Conservation (phyloP, 23 red algal species). For the Gracilaria caudata region DNA sequence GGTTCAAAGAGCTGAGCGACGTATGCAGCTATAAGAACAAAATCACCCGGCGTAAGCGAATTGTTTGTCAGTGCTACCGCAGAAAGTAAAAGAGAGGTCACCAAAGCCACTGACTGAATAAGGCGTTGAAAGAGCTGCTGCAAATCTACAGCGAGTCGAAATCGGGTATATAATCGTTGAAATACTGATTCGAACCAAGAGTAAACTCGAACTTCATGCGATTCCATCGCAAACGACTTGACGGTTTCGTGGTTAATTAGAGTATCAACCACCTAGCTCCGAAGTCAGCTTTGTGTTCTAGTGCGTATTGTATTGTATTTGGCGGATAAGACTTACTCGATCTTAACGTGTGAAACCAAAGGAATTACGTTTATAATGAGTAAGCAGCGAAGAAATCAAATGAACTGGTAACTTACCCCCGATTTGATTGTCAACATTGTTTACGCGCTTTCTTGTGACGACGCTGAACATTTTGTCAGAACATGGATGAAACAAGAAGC, state of each 20-base stretch:
- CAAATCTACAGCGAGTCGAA: slow-evolving; percentile 40
- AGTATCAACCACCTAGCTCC: slow-evolving; percentile 57
- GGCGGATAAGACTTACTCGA: background rate
- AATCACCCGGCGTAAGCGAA: slow-evolving; percentile 70
- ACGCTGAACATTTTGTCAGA: background rate
- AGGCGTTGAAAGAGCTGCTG: slow-evolving; percentile 81
- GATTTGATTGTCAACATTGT: slow-evolving; percentile 22
- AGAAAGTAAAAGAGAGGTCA: slow-evolving; percentile 62
- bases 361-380: background rate
- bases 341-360: background rate
- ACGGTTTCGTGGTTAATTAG: slow-evolving; percentile 94
- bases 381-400: background rate
- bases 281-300: background rate
- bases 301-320: background rate
- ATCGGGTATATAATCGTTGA: slow-evolving; percentile 34
- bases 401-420: slow-evolving; percentile 9
- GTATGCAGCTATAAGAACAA: slow-evolving; percentile 83
- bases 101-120: slow-evolving; percentile 63
- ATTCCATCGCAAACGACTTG: slow-evolving; percentile 82
- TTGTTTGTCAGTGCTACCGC: slow-evolving; percentile 40
- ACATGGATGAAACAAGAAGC: background rate
- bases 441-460: slow-evolving; percentile 13
- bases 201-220: slow-evolving; percentile 64
- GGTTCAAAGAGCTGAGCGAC: slow-evolving; percentile 48
- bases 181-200: slow-evolving; percentile 31